Evolutionary conservation across 2,329 filamentous ascomycete genomes (phyloP).

Genomic region (Scedosporium minutisporum): DNA sequence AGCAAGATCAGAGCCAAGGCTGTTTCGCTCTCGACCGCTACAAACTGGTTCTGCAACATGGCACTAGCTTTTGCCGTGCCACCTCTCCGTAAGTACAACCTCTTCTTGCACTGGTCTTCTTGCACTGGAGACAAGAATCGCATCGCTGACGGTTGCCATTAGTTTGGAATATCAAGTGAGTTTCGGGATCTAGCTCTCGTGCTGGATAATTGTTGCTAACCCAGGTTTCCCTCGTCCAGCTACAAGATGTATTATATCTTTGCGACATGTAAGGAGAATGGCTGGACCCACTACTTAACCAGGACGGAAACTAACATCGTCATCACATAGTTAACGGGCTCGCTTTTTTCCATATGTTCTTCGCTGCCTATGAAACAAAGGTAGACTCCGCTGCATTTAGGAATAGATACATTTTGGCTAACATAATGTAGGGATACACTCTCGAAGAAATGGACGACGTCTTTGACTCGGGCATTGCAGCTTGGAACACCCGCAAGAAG

Average conservation of each 20-base stretch:
- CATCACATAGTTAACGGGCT: slow-evolving; percentile 42
- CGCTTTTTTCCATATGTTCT: slow-evolving; percentile 59
- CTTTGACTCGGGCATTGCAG: slow-evolving; percentile 50
- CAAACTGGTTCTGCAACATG: slow-evolving; percentile 32
- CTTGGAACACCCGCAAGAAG: slow-evolving; percentile 42
- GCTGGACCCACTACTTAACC: neutral
- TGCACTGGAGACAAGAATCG: neutral
- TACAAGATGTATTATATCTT: slow-evolving; percentile 67
- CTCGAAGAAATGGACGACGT: slow-evolving; percentile 70
- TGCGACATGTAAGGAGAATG: slow-evolving; percentile 37
- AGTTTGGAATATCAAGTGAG: slow-evolving; percentile 38
- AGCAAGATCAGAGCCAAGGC: slow-evolving; percentile 32
- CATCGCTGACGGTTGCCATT: neutral
- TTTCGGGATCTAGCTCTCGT: neutral
- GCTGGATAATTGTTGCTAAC: neutral
- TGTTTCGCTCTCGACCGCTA: slow-evolving; percentile 30
- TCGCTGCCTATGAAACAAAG: slow-evolving; percentile 55
- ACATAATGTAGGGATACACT: slow-evolving; percentile 43
- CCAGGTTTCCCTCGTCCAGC: slow-evolving; percentile 8
- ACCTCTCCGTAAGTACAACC: slow-evolving; percentile 26
- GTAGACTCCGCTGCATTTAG: neutral
- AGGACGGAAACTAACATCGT: neutral
- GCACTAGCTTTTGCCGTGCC: slow-evolving; percentile 45
- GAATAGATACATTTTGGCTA: neutral
- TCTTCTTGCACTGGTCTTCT: neutral